phyloP scores from a whole-genome alignment of 352 stramenopile genomes.

The Peronospora farinosa region DNA sequence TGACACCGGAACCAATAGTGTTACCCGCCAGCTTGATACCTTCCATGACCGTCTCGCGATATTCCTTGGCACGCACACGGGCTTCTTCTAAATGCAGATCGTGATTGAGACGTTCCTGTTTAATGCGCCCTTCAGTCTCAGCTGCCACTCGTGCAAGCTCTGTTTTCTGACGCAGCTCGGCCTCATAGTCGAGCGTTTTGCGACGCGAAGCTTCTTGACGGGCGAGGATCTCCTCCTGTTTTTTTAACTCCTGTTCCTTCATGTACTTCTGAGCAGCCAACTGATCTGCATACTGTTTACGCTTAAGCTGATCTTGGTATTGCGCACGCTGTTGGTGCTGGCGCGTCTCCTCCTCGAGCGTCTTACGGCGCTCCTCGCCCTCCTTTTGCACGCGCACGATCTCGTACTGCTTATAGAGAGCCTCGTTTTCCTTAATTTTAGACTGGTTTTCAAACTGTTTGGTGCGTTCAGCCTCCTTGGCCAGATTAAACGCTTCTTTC shows the following conservation, averaged over 20 bases:
- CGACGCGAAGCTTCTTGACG: constrained; percentile 93
- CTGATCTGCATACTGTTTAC: constrained; percentile 97
- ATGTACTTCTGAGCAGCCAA: constrained; percentile 93
- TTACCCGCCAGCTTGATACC: constrained; percentile 92
- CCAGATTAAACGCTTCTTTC: constrained; percentile 91
- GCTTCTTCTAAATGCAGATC: constrained; percentile 96
- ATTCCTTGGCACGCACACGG: constrained; percentile 85
- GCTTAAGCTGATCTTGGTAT: constrained; percentile 98
- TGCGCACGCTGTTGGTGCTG: constrained; percentile 94
- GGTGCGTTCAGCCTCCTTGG: constrained; percentile 92
- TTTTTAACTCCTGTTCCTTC: constrained; percentile 95
- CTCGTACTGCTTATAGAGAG: constrained; percentile 90
- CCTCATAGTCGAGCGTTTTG: constrained; percentile 97
- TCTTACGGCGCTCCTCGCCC: constrained; percentile 94
- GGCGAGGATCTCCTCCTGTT: constrained; percentile 96
- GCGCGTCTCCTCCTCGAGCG: constrained; percentile 94
- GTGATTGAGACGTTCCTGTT: constrained; percentile 97
- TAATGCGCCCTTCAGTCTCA: constrained; percentile 92
- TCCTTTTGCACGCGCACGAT: constrained; percentile 95
- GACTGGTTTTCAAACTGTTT: constrained; percentile 91
- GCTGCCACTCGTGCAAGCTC: constrained; percentile 94
- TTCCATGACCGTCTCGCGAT: constrained; percentile 93
- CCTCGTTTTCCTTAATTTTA: constrained; percentile 89
- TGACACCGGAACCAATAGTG: constrained; percentile 90
- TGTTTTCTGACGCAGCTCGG: constrained; percentile 90